Evolutionary conservation across 1,139 yeast species (phyloP), one percentile per base, ranked within the genome.

Genomic region (Saccharomyces hybrid): DNA sequence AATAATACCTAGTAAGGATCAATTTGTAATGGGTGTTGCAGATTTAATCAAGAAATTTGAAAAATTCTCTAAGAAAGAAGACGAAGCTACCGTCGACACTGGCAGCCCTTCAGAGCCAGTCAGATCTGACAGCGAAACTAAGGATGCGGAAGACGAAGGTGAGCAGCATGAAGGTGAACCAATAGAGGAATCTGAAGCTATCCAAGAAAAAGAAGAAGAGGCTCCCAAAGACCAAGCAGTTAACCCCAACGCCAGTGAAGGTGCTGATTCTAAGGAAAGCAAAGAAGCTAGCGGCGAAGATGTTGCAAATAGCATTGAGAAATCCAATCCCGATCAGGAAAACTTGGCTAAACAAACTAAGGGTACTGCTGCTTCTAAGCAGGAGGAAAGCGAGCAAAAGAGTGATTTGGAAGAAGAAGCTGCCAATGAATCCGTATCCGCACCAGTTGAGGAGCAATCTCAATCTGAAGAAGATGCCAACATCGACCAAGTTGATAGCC

Each of bases 21-120:
- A 6, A 38, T 38, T 38, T 38, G 13, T 5, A 16, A 70, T 70
- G 73, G 72, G 69, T 59, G 73, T 70, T 48, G 72, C 72, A 46
- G 73, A 70, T 54, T 59, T 70, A 54, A 70, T 70, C 47, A 69
- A 68, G 52, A 68, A 68, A 56, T 70, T 70, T 56, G 73, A 70
- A 52, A 65, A 55, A 26, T 60, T 67, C 42, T 57, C 69, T 13
- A 38, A 38, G 0, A 55, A 56, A 50, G 58, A 59, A 31, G 54
- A 48, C 14, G 31, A 50, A 5, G 7, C 51, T 13, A 27, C 54
- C 11, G 52, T 31, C 11, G 46, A 38, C 6, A 46, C 25, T 9
- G 27, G 23, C 7, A 48, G 34, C 20, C 25, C 7, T 9, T 20
- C 27, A 23, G 16, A 13, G 20, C 25, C 16, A 2, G 16, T 6